Conservation (phyloP, 257 asterid species). For the Jasminum sambac region DNA sequence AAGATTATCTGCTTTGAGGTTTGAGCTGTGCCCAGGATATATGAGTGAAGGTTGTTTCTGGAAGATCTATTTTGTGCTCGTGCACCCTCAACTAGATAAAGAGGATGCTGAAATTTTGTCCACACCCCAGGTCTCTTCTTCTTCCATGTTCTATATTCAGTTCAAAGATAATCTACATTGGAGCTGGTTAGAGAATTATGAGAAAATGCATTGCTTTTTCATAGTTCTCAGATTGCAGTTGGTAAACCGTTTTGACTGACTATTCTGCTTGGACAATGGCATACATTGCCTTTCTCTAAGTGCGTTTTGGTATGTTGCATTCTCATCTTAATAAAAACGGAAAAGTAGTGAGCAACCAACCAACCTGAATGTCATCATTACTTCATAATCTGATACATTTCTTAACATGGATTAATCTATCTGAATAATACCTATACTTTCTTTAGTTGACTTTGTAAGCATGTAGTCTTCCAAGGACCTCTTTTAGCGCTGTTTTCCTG, state of each 20-base stretch:
- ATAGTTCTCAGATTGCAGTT: slow-evolving; percentile 4
- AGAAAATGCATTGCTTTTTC: not conserved
- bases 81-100: slow-evolving; percentile 70
- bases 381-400: not conserved
- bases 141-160: not conserved
- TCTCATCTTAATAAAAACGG: not conserved
- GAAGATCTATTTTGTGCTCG: slow-evolving; percentile 88
- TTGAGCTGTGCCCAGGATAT: slow-evolving; percentile 88
- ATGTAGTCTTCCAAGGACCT: not conserved
- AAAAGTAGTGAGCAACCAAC: not conserved
- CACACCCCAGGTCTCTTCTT: slow-evolving; percentile 69
- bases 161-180: slow-evolving; percentile 5
- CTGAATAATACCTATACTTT: slow-evolving; percentile 3
- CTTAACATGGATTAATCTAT: slow-evolving; percentile 2
- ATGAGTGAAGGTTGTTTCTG: slow-evolving; percentile 86
- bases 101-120: slow-evolving; percentile 65
- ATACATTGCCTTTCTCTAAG: slow-evolving; percentile 1
- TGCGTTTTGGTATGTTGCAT: not conserved
- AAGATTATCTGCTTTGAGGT: slow-evolving; percentile 73
- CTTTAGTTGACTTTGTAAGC: slow-evolving; percentile 10
- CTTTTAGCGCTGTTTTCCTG: not conserved
- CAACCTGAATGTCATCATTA: not conserved
- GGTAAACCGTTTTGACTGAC: not conserved
- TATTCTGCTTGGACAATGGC: too few relatives aligned
- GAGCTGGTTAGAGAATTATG: slow-evolving; percentile 11